phyloP scores from a whole-genome alignment of 306 rosid species.

The Pyrus bretschneideri region DNA sequence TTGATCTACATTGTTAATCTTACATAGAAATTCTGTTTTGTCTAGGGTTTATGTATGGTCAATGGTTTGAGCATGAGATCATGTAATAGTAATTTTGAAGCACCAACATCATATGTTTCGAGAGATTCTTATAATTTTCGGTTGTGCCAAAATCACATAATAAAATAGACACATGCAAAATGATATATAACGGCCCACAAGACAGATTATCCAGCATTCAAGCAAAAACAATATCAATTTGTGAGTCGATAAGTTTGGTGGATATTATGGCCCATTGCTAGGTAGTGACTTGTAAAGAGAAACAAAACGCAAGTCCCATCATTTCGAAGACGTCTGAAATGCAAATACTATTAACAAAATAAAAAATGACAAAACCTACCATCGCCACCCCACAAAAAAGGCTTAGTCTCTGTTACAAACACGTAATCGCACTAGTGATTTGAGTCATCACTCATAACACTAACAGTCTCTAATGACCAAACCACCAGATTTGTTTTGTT shows the following conservation, averaged over 20 bases:
- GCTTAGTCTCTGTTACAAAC: neutral
- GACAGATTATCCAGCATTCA: neutral
- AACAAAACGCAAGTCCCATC: neutral
- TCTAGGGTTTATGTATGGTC: too few relatives aligned
- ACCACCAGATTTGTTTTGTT: too few relatives aligned
- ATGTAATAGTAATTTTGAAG: too few relatives aligned
- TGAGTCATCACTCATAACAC: too few relatives aligned
- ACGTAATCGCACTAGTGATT: neutral
- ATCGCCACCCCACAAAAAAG: neutral
- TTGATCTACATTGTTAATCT: neutral
- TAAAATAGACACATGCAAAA: too few relatives aligned
- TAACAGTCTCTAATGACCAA: too few relatives aligned
- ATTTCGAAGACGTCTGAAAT: neutral
- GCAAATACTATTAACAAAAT: neutral
- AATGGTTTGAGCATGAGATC: too few relatives aligned
- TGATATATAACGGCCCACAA: rapidly evolving
- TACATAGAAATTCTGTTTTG: too few relatives aligned
- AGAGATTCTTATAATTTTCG: too few relatives aligned
- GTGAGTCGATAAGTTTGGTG: neutral
- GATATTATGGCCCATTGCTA: neutral
- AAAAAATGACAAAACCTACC: neutral
- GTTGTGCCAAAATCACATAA: too few relatives aligned
- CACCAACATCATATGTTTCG: too few relatives aligned
- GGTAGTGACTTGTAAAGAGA: neutral
- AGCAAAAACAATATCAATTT: neutral